A percentile compares a stretch with the other conserved stretches of the same genome.
Conservation (phyloP, 2,329 filamentous ascomycete genomes). For the Didymella segeticola region DNA sequence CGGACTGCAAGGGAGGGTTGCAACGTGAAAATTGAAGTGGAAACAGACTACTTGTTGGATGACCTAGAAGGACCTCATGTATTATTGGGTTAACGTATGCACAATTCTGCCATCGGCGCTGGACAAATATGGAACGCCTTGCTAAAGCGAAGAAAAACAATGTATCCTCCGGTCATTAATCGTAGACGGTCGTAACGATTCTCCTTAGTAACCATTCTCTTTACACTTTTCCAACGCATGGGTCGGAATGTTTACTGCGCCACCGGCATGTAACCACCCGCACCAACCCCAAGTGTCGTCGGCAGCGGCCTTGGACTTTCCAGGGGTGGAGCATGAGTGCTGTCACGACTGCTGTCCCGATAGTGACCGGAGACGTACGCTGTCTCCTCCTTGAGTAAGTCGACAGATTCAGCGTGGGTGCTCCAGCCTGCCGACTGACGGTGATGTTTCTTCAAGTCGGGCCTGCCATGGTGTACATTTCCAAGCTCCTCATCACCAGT, state of each 20-base stretch:
- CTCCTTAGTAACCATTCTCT: neutral
- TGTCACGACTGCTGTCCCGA: neutral
- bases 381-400: neutral
- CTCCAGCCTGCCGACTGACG: slow-evolving; percentile 34
- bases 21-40: too few relatives aligned
- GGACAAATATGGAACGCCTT: neutral
- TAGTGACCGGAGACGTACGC: slow-evolving; percentile 4
- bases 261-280: slow-evolving; percentile 4
- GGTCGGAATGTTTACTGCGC: neutral
- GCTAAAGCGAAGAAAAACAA: neutral
- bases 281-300: neutral
- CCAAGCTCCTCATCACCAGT: slow-evolving; percentile 9
- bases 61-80: too few relatives aligned
- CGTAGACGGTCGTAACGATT: neutral
- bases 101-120: too few relatives aligned
- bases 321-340: neutral
- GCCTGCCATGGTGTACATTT: slow-evolving; percentile 9
- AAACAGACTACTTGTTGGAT: too few relatives aligned
- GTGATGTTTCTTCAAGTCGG: slow-evolving; percentile 21
- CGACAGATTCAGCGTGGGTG: slow-evolving; percentile 22
- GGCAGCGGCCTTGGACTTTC: neutral
- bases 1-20: too few relatives aligned
- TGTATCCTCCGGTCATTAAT: neutral
- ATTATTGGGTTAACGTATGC: too few relatives aligned
- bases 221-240: neutral